Base-by-base conservation (phyloP, 306 rosid genomes). In the Cicer cuneatum region DNA sequence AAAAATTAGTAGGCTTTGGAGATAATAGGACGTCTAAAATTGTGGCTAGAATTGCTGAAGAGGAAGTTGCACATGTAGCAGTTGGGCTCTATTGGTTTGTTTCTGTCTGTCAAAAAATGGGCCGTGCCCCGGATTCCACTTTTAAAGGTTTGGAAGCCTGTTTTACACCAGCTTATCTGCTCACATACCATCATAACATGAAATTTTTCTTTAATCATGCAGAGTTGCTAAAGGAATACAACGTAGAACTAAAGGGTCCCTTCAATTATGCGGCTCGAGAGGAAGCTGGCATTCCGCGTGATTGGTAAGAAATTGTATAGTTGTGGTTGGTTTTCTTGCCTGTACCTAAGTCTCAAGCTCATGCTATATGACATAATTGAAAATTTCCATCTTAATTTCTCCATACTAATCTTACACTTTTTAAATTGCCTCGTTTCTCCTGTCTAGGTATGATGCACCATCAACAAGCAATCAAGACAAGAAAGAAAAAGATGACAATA, bases 51-150 rank as follows among this genome's bases (percentile, higher is more conserved):
- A 89, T 94, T 76, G 96, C 98, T 51, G 91, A 89, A 63, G 98
- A 94, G 86, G 98, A 94, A 85, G 90, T 91, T 73, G 92, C 98
- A 46, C 98, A 94, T 81, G 98, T 94, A 38, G 96, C 98, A 75
- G 96, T 89, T 67, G 98, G 98, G 63, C 89, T 91, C 52, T 62
- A 74, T 78, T 91, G 97, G 98, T 93, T 93, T 80, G 74, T 86
- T 71, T 62, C 79, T 51, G 89, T 93, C 70, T 93, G 97, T 74
- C 86, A 78, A 75, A 89, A 89, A 81, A 33, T 89, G 87, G 89
- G 64, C 10, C 72, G 92, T 61, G 78, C 85, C 49, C 97, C 98
- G 8, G 87, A 85, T 80, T 82, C 90, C 21, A 77, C 96, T 24
- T 93, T 93, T 75, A 91, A 85, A 91, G 96, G 98, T 93, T 83